Conservation (phyloP, 2,329 filamentous ascomycete species). For the Chaetomium sp. region DNA sequence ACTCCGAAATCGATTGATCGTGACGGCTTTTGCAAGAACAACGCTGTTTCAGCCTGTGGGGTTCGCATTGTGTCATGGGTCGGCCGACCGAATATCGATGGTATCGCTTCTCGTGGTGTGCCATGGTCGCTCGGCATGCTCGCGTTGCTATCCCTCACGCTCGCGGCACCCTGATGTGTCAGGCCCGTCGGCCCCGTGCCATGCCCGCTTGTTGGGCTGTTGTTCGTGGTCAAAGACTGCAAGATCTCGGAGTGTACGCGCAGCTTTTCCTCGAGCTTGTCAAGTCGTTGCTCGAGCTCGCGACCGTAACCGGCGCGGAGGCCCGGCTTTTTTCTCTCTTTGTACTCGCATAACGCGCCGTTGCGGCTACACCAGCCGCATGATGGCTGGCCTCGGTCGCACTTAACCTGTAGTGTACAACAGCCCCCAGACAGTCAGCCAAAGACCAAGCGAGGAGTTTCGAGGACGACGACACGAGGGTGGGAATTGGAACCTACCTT, state of each 20-base stretch:
- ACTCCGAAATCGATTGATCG: conserved; percentile 48
- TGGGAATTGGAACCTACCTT: conserved; percentile 48
- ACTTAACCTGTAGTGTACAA: conserved; percentile 52
- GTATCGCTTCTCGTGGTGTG: conserved; percentile 43
- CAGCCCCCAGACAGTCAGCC: not conserved
- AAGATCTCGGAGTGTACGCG: conserved; percentile 61
- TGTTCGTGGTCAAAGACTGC: conserved; percentile 43
- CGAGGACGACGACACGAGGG: not conserved
- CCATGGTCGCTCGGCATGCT: conserved; percentile 46
- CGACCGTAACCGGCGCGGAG: conserved; percentile 63
- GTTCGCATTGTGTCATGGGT: conserved; percentile 40
- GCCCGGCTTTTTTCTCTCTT: conserved; percentile 62
- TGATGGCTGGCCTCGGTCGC: conserved; percentile 67
- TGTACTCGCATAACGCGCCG: conserved; percentile 58
- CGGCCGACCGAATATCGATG: conserved; percentile 42
- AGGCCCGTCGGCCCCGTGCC: conserved; percentile 7
- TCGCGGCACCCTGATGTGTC: conserved; percentile 30
- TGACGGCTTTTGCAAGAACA: conserved; percentile 57
- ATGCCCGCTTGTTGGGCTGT: conserved; percentile 28
- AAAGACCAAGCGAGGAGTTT: not conserved
- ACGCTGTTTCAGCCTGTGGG: conserved; percentile 50
- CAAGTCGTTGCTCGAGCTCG: conserved; percentile 65
- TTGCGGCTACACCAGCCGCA: conserved; percentile 64
- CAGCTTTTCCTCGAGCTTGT: conserved; percentile 61
- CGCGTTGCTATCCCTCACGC: conserved; percentile 43